Evolutionary conservation across 2,329 filamentous ascomycete species (phyloP).

Genomic region (Fusarium ramigenum): DNA sequence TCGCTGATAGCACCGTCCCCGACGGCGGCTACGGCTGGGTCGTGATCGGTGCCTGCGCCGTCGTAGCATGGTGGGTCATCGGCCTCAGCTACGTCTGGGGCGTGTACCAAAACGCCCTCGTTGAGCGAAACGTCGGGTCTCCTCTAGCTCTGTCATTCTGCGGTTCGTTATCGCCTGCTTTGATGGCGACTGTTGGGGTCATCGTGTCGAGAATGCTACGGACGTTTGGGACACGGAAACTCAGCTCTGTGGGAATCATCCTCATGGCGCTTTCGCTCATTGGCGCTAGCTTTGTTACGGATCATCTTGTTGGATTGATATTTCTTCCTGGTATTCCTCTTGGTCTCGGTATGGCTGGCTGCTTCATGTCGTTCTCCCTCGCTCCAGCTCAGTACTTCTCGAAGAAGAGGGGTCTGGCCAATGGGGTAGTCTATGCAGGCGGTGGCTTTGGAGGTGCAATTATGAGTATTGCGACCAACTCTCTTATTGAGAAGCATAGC

Average conservation of each 20-base stretch:
- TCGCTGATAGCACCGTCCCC: conserved; percentile 36
- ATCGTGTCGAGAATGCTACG: conserved; percentile 25
- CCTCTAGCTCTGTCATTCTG: conserved; percentile 67
- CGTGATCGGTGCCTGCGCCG: conserved; percentile 38
- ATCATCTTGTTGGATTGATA: conserved; percentile 44
- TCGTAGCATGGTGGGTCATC: conserved; percentile 59
- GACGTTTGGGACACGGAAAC: conserved; percentile 21
- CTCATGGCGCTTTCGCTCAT: conserved; percentile 23
- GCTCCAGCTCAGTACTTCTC: conserved; percentile 62
- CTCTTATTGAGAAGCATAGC: conserved; percentile 56
- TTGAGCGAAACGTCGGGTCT: conserved; percentile 55
- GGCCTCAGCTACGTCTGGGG: conserved; percentile 69
- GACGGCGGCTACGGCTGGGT: conserved; percentile 46
- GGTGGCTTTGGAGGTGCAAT: conserved; percentile 66
- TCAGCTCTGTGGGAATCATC: neutral
- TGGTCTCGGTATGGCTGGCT: conserved; percentile 45
- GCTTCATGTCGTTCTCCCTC: conserved; percentile 35
- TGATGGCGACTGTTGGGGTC: conserved; percentile 20
- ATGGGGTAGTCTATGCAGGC: conserved; percentile 62
- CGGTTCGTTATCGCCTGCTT: conserved; percentile 54
- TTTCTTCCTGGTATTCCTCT: conserved; percentile 39
- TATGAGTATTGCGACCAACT: conserved; percentile 60
- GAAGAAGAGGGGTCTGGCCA: conserved; percentile 62
- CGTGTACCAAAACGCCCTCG: conserved; percentile 66
- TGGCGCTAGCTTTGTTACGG: conserved; percentile 25